A percentile compares a stretch with the other conserved stretches of the same genome.
These are phyloP conservation scores for Clohesyomyces aquaticus DNA, from an alignment of 495 filamentous ascomycete genomes.

Conservation along the genomic window DNA sequence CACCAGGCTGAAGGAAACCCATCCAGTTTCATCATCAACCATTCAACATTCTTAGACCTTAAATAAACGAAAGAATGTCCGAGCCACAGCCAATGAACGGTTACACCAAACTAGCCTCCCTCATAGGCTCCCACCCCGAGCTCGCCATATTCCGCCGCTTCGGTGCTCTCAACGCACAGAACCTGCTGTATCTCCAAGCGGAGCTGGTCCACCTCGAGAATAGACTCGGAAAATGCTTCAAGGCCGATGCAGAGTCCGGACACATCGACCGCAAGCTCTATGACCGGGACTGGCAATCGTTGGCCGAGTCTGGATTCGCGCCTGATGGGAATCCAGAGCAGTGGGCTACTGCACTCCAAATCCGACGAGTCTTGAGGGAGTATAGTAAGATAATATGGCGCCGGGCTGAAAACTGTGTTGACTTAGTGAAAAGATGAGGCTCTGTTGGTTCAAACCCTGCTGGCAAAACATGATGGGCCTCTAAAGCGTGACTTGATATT, in stretches of 20 bases:
- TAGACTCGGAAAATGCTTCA: neutral
- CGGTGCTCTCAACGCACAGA: conserved; percentile 18
- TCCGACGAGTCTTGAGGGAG: neutral
- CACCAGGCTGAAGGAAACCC: too few species aligned
- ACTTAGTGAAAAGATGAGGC: conserved; percentile 3
- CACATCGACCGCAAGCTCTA: neutral
- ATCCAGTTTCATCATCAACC: too few species aligned
- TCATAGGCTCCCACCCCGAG: conserved; percentile 25
- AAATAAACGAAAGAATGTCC: neutral
- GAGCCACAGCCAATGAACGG: conserved; percentile 9
- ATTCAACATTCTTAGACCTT: too few species aligned
- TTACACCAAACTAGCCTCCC: conserved; percentile 17
- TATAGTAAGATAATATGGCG: conserved; percentile 1
- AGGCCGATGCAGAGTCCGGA: neutral
- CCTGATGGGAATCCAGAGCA: conserved; percentile 1
- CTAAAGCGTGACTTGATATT: neutral
- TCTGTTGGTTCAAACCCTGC: neutral
- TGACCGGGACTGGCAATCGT: conserved; percentile 4
- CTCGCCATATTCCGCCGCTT: conserved; percentile 31
- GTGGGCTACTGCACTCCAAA: neutral
- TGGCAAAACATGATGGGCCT: neutral
- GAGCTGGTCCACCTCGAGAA: conserved; percentile 21
- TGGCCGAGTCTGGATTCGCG: neutral
- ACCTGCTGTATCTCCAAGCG: conserved; percentile 23
- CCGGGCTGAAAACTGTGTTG: neutral